Conservation (phyloP, 208 protist genomes). For the Porcisia hertigi region DNA sequence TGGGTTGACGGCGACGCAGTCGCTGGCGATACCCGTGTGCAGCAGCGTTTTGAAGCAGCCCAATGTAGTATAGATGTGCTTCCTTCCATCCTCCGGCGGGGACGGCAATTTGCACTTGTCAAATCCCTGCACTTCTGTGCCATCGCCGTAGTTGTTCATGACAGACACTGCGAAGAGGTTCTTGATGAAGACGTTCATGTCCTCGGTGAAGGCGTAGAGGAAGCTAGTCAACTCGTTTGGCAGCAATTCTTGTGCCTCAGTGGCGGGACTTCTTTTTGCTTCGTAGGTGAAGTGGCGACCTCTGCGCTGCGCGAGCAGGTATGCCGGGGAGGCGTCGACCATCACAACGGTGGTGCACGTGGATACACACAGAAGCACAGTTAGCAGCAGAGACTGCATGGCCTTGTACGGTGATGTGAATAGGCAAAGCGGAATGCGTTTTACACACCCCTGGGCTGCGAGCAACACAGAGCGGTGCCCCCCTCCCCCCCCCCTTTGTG, state of each 20-base stretch:
- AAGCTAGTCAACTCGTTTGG: constrained; percentile 14
- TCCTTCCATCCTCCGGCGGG: neutral
- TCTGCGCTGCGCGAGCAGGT: constrained; percentile 19
- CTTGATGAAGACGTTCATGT: constrained; percentile 30
- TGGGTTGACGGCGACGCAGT: constrained; percentile 25
- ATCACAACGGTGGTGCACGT: neutral
- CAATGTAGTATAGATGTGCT: neutral
- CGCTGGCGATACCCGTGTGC: constrained; percentile 25
- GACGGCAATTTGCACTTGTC: neutral
- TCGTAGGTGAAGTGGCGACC: constrained; percentile 17
- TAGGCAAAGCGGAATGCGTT: neutral
- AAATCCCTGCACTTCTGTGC: neutral
- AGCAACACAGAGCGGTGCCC: too few species aligned
- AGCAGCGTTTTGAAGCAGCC: constrained; percentile 26
- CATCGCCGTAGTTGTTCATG: constrained; percentile 1
- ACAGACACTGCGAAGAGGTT: neutral
- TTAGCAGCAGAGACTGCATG: neutral
- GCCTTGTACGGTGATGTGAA: neutral
- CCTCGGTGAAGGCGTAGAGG: constrained; percentile 28
- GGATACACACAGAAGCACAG: neutral
- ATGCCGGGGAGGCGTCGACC: constrained; percentile 18
- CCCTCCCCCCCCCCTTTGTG: too few species aligned
- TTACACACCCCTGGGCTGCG: too few species aligned
- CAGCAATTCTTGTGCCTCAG: neutral
- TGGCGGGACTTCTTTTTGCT: neutral